Evolutionary conservation across 768 basidiomycete genomes (phyloP).

Genomic region (Mycena vulgaris): DNA sequence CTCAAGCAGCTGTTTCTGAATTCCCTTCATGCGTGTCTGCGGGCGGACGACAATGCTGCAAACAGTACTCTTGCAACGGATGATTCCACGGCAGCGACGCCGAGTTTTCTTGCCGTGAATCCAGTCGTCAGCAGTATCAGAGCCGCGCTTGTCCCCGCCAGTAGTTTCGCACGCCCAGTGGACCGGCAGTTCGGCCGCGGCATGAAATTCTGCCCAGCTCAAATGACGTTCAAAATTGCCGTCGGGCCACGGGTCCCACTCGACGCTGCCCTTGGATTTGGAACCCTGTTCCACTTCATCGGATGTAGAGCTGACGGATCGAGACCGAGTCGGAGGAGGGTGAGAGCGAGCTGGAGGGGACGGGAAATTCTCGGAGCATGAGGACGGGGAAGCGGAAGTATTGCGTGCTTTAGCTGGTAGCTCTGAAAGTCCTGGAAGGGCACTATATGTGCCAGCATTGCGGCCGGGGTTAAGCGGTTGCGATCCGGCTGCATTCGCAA

Average conservation of each 20-base stretch:
- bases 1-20: not conserved
- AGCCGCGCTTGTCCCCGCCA: slow-evolving; percentile 33
- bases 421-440: no score
- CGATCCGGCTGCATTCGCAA: no score
- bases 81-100: slow-evolving; percentile 36
- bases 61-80: slow-evolving; percentile 31
- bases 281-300: no score
- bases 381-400: no score
- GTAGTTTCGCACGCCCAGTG: slow-evolving; percentile 36
- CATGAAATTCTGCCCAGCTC: not conserved
- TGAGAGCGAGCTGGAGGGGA: no score
- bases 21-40: not conserved
- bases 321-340: no score
- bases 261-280: not conserved
- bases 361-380: no score
- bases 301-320: no score
- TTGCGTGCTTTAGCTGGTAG: no score
- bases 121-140: slow-evolving; percentile 17
- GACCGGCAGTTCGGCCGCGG: slow-evolving; percentile 2
- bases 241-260: not conserved
- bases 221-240: not conserved
- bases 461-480: no score
- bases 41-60: slow-evolving; percentile 41
- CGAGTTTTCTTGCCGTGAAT: slow-evolving; percentile 32
- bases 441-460: no score